Evolutionary conservation across 2,329 filamentous ascomycete genomes (phyloP).

Genomic region (Pochonia chlamydosporia): DNA sequence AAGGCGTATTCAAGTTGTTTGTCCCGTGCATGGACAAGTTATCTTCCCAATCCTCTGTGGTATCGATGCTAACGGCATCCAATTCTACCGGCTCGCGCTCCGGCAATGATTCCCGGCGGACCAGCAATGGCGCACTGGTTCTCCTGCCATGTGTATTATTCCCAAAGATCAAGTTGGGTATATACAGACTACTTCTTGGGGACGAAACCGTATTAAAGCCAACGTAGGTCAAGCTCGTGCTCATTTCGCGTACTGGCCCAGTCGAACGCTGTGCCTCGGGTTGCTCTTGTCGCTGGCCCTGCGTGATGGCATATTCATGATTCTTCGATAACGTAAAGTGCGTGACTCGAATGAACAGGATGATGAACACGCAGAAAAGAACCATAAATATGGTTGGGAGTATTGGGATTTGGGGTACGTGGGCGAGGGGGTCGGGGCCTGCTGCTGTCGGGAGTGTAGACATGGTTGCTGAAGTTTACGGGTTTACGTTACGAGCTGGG

Average conservation of each 20-base stretch:
- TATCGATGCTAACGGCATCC: background rate
- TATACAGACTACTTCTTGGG: background rate
- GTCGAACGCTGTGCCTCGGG: background rate
- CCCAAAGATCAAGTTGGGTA: background rate
- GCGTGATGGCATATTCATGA: background rate
- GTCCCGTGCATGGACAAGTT: slow-evolving; percentile 7
- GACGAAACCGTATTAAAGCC: slow-evolving; percentile 1
- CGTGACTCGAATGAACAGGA: slow-evolving; percentile 2
- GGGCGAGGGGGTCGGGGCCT: background rate
- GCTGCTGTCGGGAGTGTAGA: background rate
- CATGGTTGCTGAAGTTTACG: background rate
- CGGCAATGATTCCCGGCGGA: background rate
- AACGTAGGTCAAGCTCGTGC: background rate
- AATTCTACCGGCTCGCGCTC: background rate
- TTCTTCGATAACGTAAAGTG: background rate
- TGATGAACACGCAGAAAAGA: slow-evolving; percentile 4
- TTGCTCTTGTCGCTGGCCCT: background rate
- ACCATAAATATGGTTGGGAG: background rate
- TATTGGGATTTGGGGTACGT: background rate
- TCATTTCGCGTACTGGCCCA: background rate
- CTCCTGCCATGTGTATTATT: background rate
- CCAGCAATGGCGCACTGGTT: background rate
- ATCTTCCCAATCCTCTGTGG: background rate
- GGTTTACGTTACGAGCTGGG: background rate
- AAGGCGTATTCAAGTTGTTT: slow-evolving; percentile 14